A percentile compares a stretch with the other conserved stretches of the same genome.
Conservation (phyloP, 495 filamentous ascomycete genomes). For the Podospora tetraspora region DNA sequence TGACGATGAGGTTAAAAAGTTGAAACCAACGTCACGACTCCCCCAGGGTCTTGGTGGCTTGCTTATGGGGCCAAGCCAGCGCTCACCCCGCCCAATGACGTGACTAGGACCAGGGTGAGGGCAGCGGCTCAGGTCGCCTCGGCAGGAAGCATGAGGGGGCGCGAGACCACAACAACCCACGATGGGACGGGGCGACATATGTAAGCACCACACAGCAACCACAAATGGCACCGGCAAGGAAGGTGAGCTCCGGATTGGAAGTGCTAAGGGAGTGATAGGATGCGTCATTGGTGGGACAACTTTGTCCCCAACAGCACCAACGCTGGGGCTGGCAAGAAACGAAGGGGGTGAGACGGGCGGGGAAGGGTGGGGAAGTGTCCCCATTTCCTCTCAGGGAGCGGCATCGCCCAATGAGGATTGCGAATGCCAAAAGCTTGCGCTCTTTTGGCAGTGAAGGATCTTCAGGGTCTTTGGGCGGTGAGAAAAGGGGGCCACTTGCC, state of each 20-base stretch:
- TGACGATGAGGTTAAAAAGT: background rate
- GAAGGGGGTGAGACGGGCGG: background rate
- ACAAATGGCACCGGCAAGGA: no score
- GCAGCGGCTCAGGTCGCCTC: background rate
- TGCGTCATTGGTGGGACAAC: background rate
- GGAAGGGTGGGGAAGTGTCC: background rate
- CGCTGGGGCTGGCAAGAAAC: background rate
- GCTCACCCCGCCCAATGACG: constrained; percentile 10
- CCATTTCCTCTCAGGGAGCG: background rate
- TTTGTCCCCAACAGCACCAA: background rate
- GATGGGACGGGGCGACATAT: background rate
- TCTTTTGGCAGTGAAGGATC: background rate
- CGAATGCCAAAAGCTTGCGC: background rate
- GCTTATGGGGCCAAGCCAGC: background rate
- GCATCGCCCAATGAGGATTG: background rate
- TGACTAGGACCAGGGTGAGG: background rate
- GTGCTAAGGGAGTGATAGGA: background rate
- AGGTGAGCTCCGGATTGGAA: background rate
- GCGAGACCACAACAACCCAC: no score
- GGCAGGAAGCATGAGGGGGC: background rate
- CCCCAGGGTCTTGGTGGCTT: background rate
- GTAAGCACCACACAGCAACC: background rate
- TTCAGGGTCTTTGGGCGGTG: constrained; percentile 9
- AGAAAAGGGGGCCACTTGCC: background rate
- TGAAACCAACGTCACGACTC: background rate